Conservation (phyloP, 768 basidiomycete species). For the Suillus occidentalis region DNA sequence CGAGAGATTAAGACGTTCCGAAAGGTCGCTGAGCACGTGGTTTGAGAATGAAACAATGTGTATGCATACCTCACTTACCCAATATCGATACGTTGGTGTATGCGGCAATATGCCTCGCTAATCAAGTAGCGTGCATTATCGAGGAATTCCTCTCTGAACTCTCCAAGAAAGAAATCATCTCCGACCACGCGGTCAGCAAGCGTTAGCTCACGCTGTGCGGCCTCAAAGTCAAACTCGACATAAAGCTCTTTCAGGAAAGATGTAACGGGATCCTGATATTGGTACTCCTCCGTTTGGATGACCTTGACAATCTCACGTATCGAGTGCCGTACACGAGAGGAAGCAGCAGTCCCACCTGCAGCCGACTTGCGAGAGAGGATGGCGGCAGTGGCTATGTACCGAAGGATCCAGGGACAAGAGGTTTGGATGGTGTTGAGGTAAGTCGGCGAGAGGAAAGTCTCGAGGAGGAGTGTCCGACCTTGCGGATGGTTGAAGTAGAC, state of each 20-base stretch:
- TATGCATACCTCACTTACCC: constrained; percentile 46
- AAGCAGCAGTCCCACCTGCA: constrained; percentile 44
- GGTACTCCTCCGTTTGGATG: constrained; percentile 93
- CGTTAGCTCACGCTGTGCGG: constrained; percentile 80
- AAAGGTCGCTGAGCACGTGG: constrained; percentile 66
- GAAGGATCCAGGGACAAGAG: constrained; percentile 89
- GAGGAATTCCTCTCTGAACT: constrained; percentile 91
- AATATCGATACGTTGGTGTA: constrained; percentile 91
- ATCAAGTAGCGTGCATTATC: constrained; percentile 96
- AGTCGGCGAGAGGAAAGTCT: constrained; percentile 93
- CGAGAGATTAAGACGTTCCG: constrained; percentile 90
- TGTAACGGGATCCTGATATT: constrained; percentile 93
- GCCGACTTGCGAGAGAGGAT: constrained; percentile 85
- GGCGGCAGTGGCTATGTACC: constrained; percentile 92
- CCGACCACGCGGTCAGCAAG: constrained; percentile 79
- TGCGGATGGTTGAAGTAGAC: constrained; percentile 97
- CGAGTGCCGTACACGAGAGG: constrained; percentile 81
- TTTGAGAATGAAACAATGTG: background rate
- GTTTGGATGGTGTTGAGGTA: constrained; percentile 99
- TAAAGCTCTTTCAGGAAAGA: constrained; percentile 92
- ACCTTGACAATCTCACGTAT: constrained; percentile 92
- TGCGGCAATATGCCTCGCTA: constrained; percentile 96
- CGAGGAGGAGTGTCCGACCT: constrained; percentile 88
- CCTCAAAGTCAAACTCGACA: constrained; percentile 94
- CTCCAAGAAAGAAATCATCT: constrained; percentile 92